Evolutionary conservation across 225 moss, liverwort and hornwort species (phyloP).

Genomic region (Thuidium tamariscinum): DNA sequence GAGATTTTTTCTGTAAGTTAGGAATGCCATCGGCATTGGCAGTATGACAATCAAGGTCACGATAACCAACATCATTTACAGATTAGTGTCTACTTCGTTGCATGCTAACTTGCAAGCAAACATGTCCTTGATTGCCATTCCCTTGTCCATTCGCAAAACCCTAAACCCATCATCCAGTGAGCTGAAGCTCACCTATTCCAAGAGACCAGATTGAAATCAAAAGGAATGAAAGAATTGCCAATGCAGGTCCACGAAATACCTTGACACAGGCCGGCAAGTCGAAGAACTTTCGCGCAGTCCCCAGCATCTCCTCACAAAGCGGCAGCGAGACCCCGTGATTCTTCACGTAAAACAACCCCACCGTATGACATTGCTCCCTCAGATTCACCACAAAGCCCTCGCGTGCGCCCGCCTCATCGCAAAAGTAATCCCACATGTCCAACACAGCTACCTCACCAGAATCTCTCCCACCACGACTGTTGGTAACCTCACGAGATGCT

Average conservation of each 20-base stretch:
- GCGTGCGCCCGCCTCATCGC: constrained; percentile 15
- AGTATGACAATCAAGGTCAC: neutral
- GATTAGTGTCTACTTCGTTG: no score
- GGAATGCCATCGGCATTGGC: neutral
- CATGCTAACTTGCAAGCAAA: no score
- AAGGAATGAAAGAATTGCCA: neutral
- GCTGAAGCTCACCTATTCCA: neutral
- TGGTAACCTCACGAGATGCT: neutral
- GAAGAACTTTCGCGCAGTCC: constrained; percentile 24
- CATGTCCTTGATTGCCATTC: neutral
- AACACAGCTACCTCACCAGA: constrained; percentile 16
- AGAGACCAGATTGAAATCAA: neutral
- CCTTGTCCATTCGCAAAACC: neutral
- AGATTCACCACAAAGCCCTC: constrained; percentile 17
- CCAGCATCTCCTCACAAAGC: constrained; percentile 36
- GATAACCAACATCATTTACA: neutral
- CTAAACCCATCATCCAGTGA: neutral
- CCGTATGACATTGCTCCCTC: constrained; percentile 45
- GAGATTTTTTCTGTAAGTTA: neutral
- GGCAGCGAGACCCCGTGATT: constrained; percentile 40
- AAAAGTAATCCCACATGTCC: constrained; percentile 44
- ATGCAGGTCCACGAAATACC: constrained; percentile 1
- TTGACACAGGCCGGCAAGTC: constrained; percentile 34
- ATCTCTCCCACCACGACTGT: neutral
- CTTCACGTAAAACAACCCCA: constrained; percentile 57